Evolutionary conservation across 2,329 filamentous ascomycete species (phyloP), one percentile per base, ranked within the genome.

Genomic region (Apiospora rasikravindrae): DNA sequence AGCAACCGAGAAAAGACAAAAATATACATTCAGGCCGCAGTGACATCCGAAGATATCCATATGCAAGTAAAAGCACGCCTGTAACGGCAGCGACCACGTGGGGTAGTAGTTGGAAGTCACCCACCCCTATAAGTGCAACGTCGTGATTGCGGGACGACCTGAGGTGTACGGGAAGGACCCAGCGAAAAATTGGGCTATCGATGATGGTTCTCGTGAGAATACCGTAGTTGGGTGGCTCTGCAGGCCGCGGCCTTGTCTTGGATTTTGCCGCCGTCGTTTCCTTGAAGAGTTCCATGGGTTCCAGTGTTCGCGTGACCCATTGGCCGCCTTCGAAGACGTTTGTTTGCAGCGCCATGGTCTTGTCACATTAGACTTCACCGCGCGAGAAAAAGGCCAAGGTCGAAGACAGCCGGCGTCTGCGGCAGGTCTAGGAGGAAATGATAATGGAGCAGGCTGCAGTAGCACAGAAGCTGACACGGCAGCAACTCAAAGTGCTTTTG

Each of bases 91-190:
- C 8, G 33, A 10, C 33, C 33, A 64, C 33, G 57, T 64, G 57
- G 33, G 57, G 33, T 64, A 24, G 14, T 8, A 40, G 33, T 37
- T 40, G 22, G 57, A 64, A 64, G 37, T 26, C n/a, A 68, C 66
- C n/a, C 86, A 93, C 91, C 70, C 95, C 94, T 72, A 99, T 88
- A 77, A 98, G 94, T 49, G 95, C 92, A 74, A 98, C 90, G 83
- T 98, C 95, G 76, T 96, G 95, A 73, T 91, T 86, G 61, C 87
- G 82, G 69, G 87, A 86, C 71, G 91, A 91, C 72, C 95, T 89
- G 73, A 98, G 85, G 73, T 92, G 90, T n/a, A 92, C 94, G 16
- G 95, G 93, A 19, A 98, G 84, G 61, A 98, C 92, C 85, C 89
- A 93, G 78, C 92, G 92, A 71, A 92, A 88, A 47, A 93, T 85